A percentile compares a stretch with the other conserved stretches of the same genome.
These are phyloP conservation scores for Craspedostauros australis DNA, from an alignment of 108 stramenopile species.

Conservation along the genomic window DNA sequence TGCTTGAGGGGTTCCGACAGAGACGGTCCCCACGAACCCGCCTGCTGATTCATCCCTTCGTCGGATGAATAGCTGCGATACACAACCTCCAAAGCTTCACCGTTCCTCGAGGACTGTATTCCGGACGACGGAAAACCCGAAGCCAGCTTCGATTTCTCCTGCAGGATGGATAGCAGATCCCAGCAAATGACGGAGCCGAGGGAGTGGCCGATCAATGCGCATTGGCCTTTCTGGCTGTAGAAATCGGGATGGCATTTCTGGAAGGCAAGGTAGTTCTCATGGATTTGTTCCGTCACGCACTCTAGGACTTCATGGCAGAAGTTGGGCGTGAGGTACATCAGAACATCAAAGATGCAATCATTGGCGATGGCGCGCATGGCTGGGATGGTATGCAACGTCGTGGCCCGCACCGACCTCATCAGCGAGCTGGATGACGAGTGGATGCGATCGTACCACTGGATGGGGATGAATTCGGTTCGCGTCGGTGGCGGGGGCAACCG, in stretches of 20 bases:
- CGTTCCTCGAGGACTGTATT: neutral
- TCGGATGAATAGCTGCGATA: constrained; percentile 35
- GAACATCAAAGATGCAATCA: constrained; percentile 69
- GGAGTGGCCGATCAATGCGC: constrained; percentile 70
- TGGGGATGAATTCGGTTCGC: constrained; percentile 78
- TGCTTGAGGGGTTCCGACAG: constrained; percentile 37
- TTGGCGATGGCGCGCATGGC: constrained; percentile 76
- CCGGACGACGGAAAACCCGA: no score
- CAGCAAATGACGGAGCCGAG: constrained; percentile 86
- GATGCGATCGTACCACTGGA: constrained; percentile 79
- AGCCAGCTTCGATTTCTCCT: constrained; percentile 26
- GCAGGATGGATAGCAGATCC: constrained; percentile 73
- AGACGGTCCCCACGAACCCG: constrained; percentile 72
- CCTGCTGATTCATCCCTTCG: constrained; percentile 5
- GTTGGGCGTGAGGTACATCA: constrained; percentile 68
- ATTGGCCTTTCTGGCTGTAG: constrained; percentile 41
- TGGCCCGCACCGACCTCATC: constrained; percentile 53
- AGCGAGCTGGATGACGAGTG: constrained; percentile 55
- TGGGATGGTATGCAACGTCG: constrained; percentile 73
- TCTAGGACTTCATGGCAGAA: constrained; percentile 74
- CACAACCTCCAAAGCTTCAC: constrained; percentile 16
- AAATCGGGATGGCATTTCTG: constrained; percentile 57
- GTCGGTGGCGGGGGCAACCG: constrained; percentile 51
- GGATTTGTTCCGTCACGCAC: constrained; percentile 66
- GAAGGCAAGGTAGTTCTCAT: constrained; percentile 42